Evolutionary conservation across 1,284 basidiomycete species (phyloP), one percentile per base, ranked within the genome.

Genomic region (Malassezia slooffiae): DNA sequence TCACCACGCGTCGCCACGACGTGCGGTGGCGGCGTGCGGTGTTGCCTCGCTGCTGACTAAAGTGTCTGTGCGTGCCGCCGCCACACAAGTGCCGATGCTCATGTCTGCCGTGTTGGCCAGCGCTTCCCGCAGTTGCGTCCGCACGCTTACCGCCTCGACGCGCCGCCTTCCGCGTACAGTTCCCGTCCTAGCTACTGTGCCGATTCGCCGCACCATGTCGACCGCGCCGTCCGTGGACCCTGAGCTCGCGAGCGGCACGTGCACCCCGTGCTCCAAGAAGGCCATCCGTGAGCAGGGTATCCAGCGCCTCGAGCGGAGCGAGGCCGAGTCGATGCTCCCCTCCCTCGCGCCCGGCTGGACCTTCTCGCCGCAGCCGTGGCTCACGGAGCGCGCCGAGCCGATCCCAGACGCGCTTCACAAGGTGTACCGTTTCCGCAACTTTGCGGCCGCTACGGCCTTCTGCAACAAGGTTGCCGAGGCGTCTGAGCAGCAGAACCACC

Each of bases 341-440:
- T 17, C 36, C 3, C 53, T 60, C 26, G 34, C 34, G 7, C 50
- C 47, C 13, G 57, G 57, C 37, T 60, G 58, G 58, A 41, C 47
- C 1, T 49, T 60, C 1, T 45, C 43, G 8, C 54, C 56, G 11
- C 56, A 58, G 29, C 58, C 58, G 0, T 44, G 50, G n/a, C 46
- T 44, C 5, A 38, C 50, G 12, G 47, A 48, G 4, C 41, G 43
- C 0, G 45, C 50, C 2, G 31, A 37, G 1, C 19, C 22, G 9
- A 41, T 54, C 21, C 52, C 54, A 1, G 42, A 46, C 13, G 58
- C 56, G 4, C 48, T 67, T 19, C 58, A 55, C 24, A 47, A 54
- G 17, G 57, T 54, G 19, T 67, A 59, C 47, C 48, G 47, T 27
- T 69, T 69, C 47, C 53, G 52, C 26, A 57, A 65, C 38, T 68